Evolutionary conservation across 441 rosid species (phyloP).

Genomic region (Biscutella laevigata): DNA sequence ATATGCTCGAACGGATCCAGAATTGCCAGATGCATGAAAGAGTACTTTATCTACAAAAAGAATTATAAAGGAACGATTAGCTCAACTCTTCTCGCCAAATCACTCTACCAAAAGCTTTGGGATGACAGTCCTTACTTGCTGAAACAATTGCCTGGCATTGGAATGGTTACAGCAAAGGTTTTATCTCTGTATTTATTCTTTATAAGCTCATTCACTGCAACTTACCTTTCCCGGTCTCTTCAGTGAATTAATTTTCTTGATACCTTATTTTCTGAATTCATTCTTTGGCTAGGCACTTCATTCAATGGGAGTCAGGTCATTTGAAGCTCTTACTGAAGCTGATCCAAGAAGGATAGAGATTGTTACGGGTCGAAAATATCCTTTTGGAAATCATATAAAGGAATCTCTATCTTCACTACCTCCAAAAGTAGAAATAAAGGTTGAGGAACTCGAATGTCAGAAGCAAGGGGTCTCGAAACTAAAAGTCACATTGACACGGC

Average conservation of each 20-base stretch:
- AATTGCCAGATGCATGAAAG: constrained; percentile 93
- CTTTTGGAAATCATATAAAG: constrained; percentile 94
- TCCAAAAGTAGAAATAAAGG: constrained; percentile 63
- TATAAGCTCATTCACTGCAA: neutral
- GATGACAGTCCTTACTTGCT: constrained; percentile 88
- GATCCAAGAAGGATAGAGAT: constrained; percentile 97
- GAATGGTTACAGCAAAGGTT: constrained; percentile 99
- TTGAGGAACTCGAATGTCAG: constrained; percentile 51
- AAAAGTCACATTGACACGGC: constrained; percentile 58
- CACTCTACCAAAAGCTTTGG: constrained; percentile 92
- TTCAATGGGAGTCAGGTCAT: constrained; percentile 81
- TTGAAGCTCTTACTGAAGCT: constrained; percentile 77
- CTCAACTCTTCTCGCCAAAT: constrained; percentile 71
- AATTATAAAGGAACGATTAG: constrained; percentile 70
- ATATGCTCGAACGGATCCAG: constrained; percentile 76
- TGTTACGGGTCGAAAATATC: constrained; percentile 84
- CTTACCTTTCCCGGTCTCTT: neutral
- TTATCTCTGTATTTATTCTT: neutral
- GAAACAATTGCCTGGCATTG: constrained; percentile 93
- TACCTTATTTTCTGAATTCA: constrained; percentile 7
- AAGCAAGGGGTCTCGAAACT: constrained; percentile 57
- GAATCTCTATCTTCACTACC: constrained; percentile 79
- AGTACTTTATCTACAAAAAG: constrained; percentile 72
- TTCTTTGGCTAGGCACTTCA: constrained; percentile 57
- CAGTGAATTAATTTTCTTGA: neutral